Conservation (phyloP, 371 early-diverging fungal genomes). For the Mortierella sp. region DNA sequence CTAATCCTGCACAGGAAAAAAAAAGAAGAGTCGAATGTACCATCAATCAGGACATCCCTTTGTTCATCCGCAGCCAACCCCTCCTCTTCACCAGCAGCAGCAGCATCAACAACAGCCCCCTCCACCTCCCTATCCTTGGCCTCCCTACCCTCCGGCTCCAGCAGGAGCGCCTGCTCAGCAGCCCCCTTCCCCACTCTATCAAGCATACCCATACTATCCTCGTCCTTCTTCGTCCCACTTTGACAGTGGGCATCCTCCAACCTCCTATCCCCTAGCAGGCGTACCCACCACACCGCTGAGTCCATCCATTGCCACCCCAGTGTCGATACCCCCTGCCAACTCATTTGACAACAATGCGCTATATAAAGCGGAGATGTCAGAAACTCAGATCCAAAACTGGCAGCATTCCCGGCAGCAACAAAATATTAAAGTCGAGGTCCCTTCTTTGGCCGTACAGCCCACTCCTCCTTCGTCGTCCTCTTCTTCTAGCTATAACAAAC, state of each 20-base stretch:
- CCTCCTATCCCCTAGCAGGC: not conserved
- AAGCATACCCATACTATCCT: conserved; percentile 7
- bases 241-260: not conserved
- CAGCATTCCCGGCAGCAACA: conserved; percentile 21
- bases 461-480: conserved; percentile 5
- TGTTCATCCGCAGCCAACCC: conserved; percentile 2
- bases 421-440: conserved; percentile 41
- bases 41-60: conserved; percentile 28
- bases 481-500: not conserved
- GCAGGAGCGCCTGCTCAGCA: conserved; percentile 13
- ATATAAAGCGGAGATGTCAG: conserved; percentile 49
- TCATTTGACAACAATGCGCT: not conserved
- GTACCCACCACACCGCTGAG: not conserved
- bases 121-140: conserved; percentile 23
- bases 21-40: conserved; percentile 19
- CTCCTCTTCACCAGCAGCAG: not conserved
- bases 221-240: conserved; percentile 8
- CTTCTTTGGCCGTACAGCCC: conserved; percentile 11
- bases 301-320: not conserved
- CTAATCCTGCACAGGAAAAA: not conserved
- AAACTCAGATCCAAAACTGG: conserved; percentile 31
- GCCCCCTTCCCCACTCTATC: conserved; percentile 8
- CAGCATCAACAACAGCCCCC: conserved; percentile 4
- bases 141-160: conserved; percentile 23
- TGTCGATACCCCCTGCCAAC: not conserved